These are phyloP conservation scores for Pseudomassariella vexata DNA, from an alignment of 2,329 filamentous ascomycete genomes.

Conservation along the genomic window DNA sequence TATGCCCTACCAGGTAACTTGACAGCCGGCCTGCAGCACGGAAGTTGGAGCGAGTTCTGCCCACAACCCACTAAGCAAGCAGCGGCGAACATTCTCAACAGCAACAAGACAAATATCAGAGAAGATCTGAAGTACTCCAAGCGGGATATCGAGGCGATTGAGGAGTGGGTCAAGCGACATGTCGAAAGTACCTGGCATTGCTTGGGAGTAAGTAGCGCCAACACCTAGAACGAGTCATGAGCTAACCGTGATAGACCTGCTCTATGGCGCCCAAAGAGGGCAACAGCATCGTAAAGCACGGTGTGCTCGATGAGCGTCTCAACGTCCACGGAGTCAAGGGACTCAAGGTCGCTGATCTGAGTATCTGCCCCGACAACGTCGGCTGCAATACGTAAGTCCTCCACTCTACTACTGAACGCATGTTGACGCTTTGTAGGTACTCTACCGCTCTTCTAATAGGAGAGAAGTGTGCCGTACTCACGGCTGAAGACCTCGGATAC, in stretches of 20 bases:
- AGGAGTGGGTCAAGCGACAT: slow-evolving; percentile 66
- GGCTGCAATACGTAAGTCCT: slow-evolving; percentile 58
- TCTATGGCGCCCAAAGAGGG: slow-evolving; percentile 72
- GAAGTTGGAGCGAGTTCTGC: slow-evolving; percentile 61
- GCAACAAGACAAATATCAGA: slow-evolving; percentile 54
- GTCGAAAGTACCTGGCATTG: slow-evolving; percentile 73
- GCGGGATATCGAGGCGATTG: slow-evolving; percentile 58
- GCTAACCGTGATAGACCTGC: slow-evolving; percentile 46
- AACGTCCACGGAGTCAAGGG: slow-evolving; percentile 74
- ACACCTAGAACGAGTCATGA: neutral
- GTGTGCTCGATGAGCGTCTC: slow-evolving; percentile 69
- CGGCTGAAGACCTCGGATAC: slow-evolving; percentile 70
- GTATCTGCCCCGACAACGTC: slow-evolving; percentile 74
- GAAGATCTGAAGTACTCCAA: slow-evolving; percentile 62
- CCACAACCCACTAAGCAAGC: slow-evolving; percentile 46
- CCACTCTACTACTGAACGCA: neutral
- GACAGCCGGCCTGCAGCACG: slow-evolving; percentile 66
- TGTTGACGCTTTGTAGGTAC: slow-evolving; percentile 35
- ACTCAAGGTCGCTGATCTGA: slow-evolving; percentile 71
- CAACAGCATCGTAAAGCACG: slow-evolving; percentile 75
- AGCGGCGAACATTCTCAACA: slow-evolving; percentile 47
- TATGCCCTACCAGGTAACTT: slow-evolving; percentile 71
- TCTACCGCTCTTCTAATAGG: slow-evolving; percentile 69
- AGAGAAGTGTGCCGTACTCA: slow-evolving; percentile 66
- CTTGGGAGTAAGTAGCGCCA: slow-evolving; percentile 37